Conservation (phyloP, 768 basidiomycete genomes). For the Lanmaoa rubissima region DNA sequence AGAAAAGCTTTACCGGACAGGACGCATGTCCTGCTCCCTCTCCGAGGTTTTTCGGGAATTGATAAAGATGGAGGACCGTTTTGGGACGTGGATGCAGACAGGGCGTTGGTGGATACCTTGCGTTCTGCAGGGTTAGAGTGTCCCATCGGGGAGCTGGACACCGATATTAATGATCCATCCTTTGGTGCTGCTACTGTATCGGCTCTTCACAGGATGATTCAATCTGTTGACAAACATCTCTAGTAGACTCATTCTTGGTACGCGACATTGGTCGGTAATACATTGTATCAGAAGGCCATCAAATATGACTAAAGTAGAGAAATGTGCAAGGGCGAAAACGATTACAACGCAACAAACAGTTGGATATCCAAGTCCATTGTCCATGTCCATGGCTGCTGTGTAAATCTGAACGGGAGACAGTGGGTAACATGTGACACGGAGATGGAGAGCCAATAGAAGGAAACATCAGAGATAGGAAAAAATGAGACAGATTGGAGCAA, state of each 20-base stretch:
- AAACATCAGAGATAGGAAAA: conserved; percentile 18
- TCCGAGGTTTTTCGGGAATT: conserved; percentile 27
- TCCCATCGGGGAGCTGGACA: conserved; percentile 22
- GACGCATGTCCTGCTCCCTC: conserved; percentile 26
- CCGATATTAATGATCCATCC: conserved; percentile 27
- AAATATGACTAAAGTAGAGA: conserved; percentile 13
- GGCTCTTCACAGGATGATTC: conserved; percentile 21
- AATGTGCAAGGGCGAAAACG: conserved; percentile 25
- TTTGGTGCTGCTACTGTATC: conserved; percentile 18
- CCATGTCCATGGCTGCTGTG: conserved; percentile 37
- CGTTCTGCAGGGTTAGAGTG: conserved; percentile 15
- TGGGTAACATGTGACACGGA: conserved; percentile 32
- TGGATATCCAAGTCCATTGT: conserved; percentile 57
- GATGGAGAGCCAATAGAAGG: conserved; percentile 15
- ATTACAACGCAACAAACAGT: conserved; percentile 53
- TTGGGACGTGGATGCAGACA: conserved; percentile 24
- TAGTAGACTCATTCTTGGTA: not conserved
- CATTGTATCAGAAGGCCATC: conserved; percentile 5
- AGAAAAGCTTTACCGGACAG: conserved; percentile 8
- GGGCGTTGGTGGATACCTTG: conserved; percentile 19
- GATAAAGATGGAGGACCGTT: conserved; percentile 24
- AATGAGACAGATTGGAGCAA: conserved; percentile 21
- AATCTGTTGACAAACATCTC: not conserved
- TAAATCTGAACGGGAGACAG: conserved; percentile 25
- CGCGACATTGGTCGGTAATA: not conserved